Conservation (phyloP, 73 alveolate genomes). For the Blepharisma stoltei region DNA sequence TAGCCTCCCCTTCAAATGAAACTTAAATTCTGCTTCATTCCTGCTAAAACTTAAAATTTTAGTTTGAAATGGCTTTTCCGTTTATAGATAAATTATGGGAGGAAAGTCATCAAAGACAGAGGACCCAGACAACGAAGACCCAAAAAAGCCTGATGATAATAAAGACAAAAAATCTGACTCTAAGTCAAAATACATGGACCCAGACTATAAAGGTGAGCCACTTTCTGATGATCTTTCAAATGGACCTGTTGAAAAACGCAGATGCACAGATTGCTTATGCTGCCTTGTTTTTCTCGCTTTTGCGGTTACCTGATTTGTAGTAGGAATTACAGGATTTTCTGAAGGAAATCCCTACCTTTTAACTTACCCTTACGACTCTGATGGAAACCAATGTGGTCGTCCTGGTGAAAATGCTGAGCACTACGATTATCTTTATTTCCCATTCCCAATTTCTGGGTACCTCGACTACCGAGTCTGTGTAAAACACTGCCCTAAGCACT, state of each 20-base stretch:
- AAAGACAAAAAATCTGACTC: not conserved
- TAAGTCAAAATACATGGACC: not conserved
- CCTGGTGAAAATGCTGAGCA: conserved; percentile 20
- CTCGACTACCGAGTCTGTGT: not conserved
- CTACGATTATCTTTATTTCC: conserved; percentile 26
- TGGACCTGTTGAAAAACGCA: conserved; percentile 89
- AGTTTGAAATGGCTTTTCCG: too few relatives aligned
- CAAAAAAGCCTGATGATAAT: too few relatives aligned
- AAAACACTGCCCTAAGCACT: not conserved
- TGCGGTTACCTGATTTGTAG: conserved; percentile 71
- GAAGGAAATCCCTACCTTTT: conserved; percentile 81
- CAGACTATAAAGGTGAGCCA: conserved; percentile 18
- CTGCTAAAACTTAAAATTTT: too few relatives aligned
- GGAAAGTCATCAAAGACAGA: too few relatives aligned
- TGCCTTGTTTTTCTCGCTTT: conserved; percentile 77
- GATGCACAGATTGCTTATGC: conserved; percentile 88
- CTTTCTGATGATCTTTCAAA: conserved; percentile 50
- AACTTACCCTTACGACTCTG: conserved; percentile 31
- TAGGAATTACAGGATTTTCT: conserved; percentile 73
- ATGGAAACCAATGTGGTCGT: conserved; percentile 31
- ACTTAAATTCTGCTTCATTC: too few relatives aligned
- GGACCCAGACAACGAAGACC: too few relatives aligned
- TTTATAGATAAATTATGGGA: too few relatives aligned
- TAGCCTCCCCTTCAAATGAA: too few relatives aligned
- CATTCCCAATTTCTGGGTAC: conserved; percentile 5